Conservation (phyloP, 2,329 filamentous ascomycete species). For the Thielaviopsis ethacetica region DNA sequence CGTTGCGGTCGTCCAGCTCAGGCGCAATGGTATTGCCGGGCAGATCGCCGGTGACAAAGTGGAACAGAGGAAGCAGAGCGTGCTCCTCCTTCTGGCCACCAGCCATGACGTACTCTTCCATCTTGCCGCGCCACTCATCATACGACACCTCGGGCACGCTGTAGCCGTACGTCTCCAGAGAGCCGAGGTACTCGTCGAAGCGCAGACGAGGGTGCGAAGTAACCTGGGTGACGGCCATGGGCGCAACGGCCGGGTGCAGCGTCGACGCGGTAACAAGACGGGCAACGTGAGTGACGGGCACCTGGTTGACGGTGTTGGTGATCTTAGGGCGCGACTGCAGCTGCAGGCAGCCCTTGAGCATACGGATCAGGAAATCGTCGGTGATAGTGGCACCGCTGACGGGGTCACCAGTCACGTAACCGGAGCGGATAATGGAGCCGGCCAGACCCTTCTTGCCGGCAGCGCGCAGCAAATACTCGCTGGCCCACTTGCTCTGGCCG, state of each 20-base stretch:
- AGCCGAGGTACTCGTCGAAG: conserved; percentile 61
- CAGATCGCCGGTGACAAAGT: conserved; percentile 53
- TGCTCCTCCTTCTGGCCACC: conserved; percentile 16
- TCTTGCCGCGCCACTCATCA: conserved; percentile 45
- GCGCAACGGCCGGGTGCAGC: conserved; percentile 38
- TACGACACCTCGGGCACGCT: conserved; percentile 50
- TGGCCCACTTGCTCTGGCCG: conserved; percentile 80
- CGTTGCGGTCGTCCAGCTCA: conserved; percentile 48
- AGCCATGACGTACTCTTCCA: conserved; percentile 18
- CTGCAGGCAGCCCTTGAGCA: conserved; percentile 79
- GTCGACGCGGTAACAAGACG: conserved; percentile 62
- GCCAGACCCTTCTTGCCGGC: conserved; percentile 61
- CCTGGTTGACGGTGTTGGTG: conserved; percentile 73
- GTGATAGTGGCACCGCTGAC: conserved; percentile 56
- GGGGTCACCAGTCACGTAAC: conserved; percentile 68
- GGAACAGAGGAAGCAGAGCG: conserved; percentile 44
- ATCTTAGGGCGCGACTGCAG: conserved; percentile 58
- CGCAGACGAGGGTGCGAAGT: conserved; percentile 64
- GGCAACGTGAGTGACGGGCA: conserved; percentile 73
- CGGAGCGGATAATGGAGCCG: conserved; percentile 64
- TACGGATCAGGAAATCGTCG: conserved; percentile 79
- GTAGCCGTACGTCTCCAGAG: conserved; percentile 59
- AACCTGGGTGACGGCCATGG: conserved; percentile 48
- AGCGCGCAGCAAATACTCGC: conserved; percentile 54
- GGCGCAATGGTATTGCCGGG: conserved; percentile 52